Evolutionary conservation across 495 filamentous ascomycete genomes (phyloP), one percentile per base, ranked within the genome.

Genomic region (Podospora anserina): DNA sequence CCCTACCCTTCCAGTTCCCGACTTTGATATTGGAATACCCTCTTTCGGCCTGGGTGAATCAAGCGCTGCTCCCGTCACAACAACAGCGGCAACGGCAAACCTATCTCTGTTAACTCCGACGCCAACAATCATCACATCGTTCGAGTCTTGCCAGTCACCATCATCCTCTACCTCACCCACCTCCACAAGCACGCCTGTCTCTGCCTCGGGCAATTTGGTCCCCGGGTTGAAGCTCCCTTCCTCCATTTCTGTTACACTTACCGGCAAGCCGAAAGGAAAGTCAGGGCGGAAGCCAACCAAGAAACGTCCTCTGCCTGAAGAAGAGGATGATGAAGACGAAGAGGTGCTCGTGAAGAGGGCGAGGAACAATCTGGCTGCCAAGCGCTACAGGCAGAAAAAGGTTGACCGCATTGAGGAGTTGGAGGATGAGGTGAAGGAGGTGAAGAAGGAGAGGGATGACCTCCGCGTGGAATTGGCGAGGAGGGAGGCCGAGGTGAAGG

Each of bases 361-460:
- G 61, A 84, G 88, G 53, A 91, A 93, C 75, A 90, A 90, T 63
- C 78, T 91, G 58, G 87, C 88, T 4, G 88, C 90, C 64, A 86
- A 89, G 65, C 86, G 89, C 66, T 93, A 90, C 77, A 86, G 91
- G 27, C 86, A 91, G 79, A 88, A 86, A 68, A 86, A 89, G 58
- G 83, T 91, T 30, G 88, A 90, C 70, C 85, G 85, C 70, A 83
- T 92, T 75, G 81, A 84, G 68, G 83, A 84, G 68, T 80, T 94
- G 23, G 88, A 91, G 75, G 78, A 78, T 4, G 85, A 86, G 70
- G 80, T 91, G 65, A 85, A 86, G 64, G 81, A 82, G 59, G 76
- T 90, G 27, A 84, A 85, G 70, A 74, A 81, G 63, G 88, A 88
- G 76, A 81, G 89, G 16, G 89, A 91, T 72, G 90, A 88, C 49